A percentile compares a stretch with the other conserved stretches of the same genome.
These are phyloP conservation scores for Malassezia nana DNA, from an alignment of 1,284 basidiomycete species.

Conservation along the genomic window DNA sequence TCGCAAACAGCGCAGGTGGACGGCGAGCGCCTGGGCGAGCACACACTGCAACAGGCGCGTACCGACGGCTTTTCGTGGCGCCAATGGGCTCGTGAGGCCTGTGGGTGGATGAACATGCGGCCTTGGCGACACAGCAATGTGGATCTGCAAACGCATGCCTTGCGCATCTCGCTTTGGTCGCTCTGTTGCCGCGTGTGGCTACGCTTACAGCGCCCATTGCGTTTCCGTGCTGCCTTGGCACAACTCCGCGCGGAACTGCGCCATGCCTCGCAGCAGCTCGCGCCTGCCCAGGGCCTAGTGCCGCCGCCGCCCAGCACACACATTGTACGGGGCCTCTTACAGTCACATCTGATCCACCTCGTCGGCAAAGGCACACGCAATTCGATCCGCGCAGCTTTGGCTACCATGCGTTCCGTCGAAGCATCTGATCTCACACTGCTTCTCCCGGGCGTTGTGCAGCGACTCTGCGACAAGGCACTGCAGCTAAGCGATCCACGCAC, in stretches of 20 bases:
- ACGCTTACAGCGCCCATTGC: slow-evolving; percentile 8
- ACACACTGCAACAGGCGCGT: slow-evolving; percentile 14
- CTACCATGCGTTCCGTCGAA: not conserved
- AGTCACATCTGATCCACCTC: slow-evolving; percentile 12
- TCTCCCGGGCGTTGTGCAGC: not conserved
- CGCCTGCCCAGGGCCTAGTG: not conserved
- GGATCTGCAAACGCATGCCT: not conserved
- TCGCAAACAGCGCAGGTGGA: slow-evolving; percentile 4
- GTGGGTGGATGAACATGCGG: not conserved
- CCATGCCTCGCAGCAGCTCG: not conserved
- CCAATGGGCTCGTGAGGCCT: slow-evolving; percentile 1
- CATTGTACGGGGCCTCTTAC: slow-evolving; percentile 6
- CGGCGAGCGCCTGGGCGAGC: slow-evolving; percentile 10
- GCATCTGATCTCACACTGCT: not conserved
- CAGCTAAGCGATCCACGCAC: not conserved
- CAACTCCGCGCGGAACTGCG: not conserved
- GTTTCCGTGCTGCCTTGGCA: not conserved
- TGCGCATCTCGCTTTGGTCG: slow-evolving; percentile 17
- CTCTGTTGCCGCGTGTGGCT: slow-evolving; percentile 17
- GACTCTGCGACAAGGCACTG: not conserved
- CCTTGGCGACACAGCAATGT: not conserved
- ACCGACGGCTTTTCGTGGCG: slow-evolving; percentile 13
- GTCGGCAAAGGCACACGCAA: slow-evolving; percentile 1
- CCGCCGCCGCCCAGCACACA: slow-evolving; percentile 1
- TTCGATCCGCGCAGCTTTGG: not conserved